Base-by-base conservation (phyloP, 306 rosid species). In the Malus sieversii region DNA sequence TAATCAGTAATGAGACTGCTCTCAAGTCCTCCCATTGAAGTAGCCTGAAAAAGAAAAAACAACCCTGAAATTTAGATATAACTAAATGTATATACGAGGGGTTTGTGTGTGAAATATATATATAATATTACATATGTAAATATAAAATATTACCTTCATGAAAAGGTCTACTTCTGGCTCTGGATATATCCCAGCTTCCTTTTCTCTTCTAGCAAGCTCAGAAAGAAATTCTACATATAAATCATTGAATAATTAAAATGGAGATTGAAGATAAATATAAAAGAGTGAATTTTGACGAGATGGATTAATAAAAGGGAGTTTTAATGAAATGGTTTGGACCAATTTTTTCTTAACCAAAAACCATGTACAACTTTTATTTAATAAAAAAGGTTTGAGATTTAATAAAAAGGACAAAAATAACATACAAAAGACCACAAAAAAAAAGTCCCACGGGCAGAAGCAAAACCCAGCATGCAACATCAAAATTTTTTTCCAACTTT, bases 131-230 rank as follows among this genome's bases (percentile, higher is more conserved):
- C n/a, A n/a, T n/a, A n/a, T n/a, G n/a, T n/a, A n/a, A n/a, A n/a
- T n/a, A n/a, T n/a, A n/a, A n/a, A n/a, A n/a, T 22, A 35, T 48
- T 15, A 92, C 98, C 93, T 96, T 96, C 99, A 96, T 96, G 88
- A 85, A 96, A 59, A 96, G 97, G 75, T 96, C 99, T 22, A 96
- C 66, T 68, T 96, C 99, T 77, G 98, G 96, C 83, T 96, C 99
- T 0, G 99, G 99, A 76, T 75, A 70, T 71, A 96, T 96, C 40
- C 93, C 89, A 10, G 86, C 96, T 2, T 85, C 89, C 72, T 87
- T 92, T 81, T 96, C 98, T 77, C 99, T 90, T 78, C 93, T 81
- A 1, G 81, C 90, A 63, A 96, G 91, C 71, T 96, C 99, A 2
- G 89, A 9, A 48, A 96, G 73, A 20, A 96, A 88, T 46, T 96